Conservation (phyloP, 345 rosid species). For the Bruguiera sexangula region DNA sequence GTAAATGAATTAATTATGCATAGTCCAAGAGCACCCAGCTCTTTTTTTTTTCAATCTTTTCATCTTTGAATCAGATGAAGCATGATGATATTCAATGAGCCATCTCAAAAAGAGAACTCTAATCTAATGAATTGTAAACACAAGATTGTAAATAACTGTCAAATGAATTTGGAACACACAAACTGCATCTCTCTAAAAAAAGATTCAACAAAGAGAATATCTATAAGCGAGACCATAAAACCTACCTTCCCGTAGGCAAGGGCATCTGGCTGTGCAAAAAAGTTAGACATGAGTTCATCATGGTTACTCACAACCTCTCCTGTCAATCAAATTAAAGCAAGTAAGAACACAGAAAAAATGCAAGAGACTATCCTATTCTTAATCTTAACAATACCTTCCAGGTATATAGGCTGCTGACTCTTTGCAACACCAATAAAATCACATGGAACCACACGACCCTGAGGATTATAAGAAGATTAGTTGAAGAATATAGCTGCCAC, state of each 20-base stretch:
- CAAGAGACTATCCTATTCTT: not conserved
- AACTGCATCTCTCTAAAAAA: no score
- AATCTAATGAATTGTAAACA: no score
- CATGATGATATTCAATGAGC: not conserved
- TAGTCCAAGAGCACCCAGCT: no score
- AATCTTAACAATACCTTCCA: constrained; percentile 50
- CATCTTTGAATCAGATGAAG: no score
- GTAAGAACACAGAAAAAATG: constrained; percentile 5
- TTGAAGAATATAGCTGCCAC: not conserved
- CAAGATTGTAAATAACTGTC: no score
- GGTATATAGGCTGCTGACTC: constrained; percentile 93
- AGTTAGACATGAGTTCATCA: constrained; percentile 99
- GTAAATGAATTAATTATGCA: not conserved
- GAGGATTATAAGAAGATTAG: constrained; percentile 22
- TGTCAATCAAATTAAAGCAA: constrained; percentile 23
- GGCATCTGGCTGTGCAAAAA: constrained; percentile 98
- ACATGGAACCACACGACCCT: constrained; percentile 96
- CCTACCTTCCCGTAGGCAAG: constrained; percentile 97
- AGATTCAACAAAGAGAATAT: no score
- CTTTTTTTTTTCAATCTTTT: no score
- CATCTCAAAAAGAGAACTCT: not conserved
- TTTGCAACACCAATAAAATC: constrained; percentile 82
- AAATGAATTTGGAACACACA: no score
- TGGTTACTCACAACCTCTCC: constrained; percentile 94
- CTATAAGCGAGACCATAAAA: not conserved